phyloP scores from a whole-genome alignment of 352 stramenopile species.

The Phytopythium vexans region DNA sequence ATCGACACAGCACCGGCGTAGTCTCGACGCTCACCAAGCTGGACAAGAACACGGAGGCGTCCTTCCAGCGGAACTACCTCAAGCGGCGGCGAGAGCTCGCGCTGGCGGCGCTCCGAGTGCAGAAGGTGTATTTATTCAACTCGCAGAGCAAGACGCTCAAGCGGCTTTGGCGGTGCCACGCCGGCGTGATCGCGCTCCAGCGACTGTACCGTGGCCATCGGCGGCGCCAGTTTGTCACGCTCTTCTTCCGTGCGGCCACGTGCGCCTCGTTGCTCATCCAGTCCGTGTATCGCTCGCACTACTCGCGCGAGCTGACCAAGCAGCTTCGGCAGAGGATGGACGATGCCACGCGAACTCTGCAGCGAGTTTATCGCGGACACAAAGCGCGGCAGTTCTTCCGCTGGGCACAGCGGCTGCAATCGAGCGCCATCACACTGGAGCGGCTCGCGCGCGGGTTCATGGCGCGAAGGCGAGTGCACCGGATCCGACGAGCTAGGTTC shows the following conservation, averaged over 20 bases:
- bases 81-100: constrained; percentile 51
- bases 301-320: constrained; percentile 38
- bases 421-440: constrained; percentile 41
- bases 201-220: constrained; percentile 50
- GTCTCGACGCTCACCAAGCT: constrained; percentile 33
- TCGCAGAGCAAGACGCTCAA: constrained; percentile 48
- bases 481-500: constrained; percentile 36
- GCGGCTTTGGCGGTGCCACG: constrained; percentile 32
- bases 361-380: constrained; percentile 57
- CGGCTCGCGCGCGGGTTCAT: constrained; percentile 59
- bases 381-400: constrained; percentile 33
- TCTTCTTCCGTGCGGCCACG: constrained; percentile 45
- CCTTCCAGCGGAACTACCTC: constrained; percentile 51
- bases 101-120: constrained; percentile 43
- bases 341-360: constrained; percentile 24
- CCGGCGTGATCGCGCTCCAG: constrained; percentile 53
- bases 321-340: constrained; percentile 22
- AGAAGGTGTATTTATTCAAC: constrained; percentile 43
- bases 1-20: constrained; percentile 1
- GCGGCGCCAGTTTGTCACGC: constrained; percentile 41
- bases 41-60: constrained; percentile 50
- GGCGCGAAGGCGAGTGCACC: constrained; percentile 33
- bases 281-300: constrained; percentile 57
- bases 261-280: constrained; percentile 64
- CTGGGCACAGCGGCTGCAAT: constrained; percentile 41